phyloP scores from a whole-genome alignment of 805 yeast species.

The Jamesozyma gamospora region DNA sequence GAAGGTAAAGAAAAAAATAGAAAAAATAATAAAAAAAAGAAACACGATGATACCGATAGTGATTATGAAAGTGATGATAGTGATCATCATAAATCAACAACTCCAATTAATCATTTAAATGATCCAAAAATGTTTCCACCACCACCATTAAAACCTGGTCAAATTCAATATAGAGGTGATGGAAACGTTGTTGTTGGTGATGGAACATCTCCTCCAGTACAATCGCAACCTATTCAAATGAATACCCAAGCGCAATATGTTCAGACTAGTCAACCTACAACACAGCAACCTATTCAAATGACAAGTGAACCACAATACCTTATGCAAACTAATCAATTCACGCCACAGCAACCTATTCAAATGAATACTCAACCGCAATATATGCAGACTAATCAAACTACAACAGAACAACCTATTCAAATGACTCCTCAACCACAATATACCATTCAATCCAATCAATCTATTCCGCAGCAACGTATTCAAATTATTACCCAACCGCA shows the following conservation, averaged over 20 bases:
- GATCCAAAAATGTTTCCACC: slow-evolving; percentile 27
- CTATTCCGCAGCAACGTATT: slow-evolving; percentile 6
- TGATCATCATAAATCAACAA: slow-evolving; percentile 1
- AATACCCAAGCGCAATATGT: not conserved
- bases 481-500: slow-evolving; percentile 5
- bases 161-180: slow-evolving; percentile 24
- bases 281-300: slow-evolving; percentile 3
- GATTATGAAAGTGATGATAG: slow-evolving; percentile 16
- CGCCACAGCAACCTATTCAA: slow-evolving; percentile 7
- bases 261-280: slow-evolving; percentile 4
- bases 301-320: slow-evolving; percentile 6
- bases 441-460: slow-evolving; percentile 3
- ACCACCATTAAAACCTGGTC: slow-evolving; percentile 34
- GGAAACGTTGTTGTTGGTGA: slow-evolving; percentile 8
- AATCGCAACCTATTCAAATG: not conserved
- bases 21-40: slow-evolving; percentile 2
- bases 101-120: slow-evolving; percentile 5
- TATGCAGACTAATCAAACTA: slow-evolving; percentile 5
- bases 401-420: slow-evolving; percentile 2
- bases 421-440: slow-evolving; percentile 3
- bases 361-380: slow-evolving; percentile 5
- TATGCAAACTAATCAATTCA: slow-evolving; percentile 10
- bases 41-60: slow-evolving; percentile 8
- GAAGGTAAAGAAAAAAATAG: slow-evolving; percentile 4
- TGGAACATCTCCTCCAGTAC: slow-evolving; percentile 2